Evolutionary conservation across 1,284 basidiomycete genomes (phyloP).

Genomic region (Ceratobasidium sp.): DNA sequence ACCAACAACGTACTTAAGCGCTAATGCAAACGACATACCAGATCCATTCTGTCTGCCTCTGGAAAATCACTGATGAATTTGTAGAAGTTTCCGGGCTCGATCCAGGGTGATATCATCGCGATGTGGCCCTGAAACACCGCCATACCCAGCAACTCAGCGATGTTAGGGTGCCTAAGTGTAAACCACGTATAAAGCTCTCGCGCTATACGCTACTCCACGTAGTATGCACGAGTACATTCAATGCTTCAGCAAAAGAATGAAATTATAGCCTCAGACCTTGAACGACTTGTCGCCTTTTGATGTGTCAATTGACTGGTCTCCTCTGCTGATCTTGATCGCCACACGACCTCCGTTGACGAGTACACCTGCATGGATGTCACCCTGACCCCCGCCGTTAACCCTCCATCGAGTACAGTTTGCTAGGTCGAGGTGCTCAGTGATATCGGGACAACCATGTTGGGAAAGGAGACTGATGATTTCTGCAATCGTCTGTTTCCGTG

Average conservation of each 20-base stretch:
- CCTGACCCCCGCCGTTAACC: neutral
- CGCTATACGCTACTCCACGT: neutral
- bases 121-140: neutral
- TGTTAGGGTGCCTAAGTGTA: constrained; percentile 16
- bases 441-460: too few species aligned
- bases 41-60: neutral
- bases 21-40: neutral
- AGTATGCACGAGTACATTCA: neutral
- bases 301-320: neutral
- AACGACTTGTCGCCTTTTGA: neutral
- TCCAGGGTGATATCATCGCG: neutral
- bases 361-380: neutral
- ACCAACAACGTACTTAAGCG: too few species aligned
- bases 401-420: too few species aligned
- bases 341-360: neutral
- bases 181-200: constrained; percentile 29
- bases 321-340: constrained; percentile 6
- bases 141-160: constrained; percentile 16
- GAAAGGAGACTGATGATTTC: too few species aligned
- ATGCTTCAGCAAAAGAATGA: neutral
- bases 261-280: neutral
- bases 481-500: too few species aligned
- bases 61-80: neutral
- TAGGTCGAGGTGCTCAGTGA: too few species aligned
- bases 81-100: neutral